Percentiles rank a stretch among this genome's conserved stretches.
phyloP scores from a whole-genome alignment of 148 eudicot genomes.

The Chenopodium berlandieri region DNA sequence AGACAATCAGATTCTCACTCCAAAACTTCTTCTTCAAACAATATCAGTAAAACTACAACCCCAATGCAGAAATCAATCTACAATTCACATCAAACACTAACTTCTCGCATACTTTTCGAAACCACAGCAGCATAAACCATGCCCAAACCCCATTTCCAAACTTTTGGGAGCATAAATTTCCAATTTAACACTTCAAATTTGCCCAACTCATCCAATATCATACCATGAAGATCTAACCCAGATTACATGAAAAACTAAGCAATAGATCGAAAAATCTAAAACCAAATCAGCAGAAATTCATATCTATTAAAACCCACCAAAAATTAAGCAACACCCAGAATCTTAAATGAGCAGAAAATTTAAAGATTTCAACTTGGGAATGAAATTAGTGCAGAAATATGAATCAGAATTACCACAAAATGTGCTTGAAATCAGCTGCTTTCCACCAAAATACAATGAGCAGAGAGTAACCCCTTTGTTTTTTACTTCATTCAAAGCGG shows the following conservation, averaged over 20 bases:
- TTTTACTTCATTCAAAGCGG: background rate
- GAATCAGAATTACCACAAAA: constrained; percentile 19
- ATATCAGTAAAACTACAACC: background rate
- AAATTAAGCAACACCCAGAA: constrained; percentile 26
- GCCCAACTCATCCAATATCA: constrained; percentile 11
- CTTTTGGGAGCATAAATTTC: constrained; percentile 11
- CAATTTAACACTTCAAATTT: background rate
- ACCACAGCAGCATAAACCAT: constrained; percentile 12
- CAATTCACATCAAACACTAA: constrained; percentile 11
- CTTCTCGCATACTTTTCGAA: background rate
- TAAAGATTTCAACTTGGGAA: constrained; percentile 13
- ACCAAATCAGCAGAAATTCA: background rate
- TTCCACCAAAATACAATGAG: background rate
- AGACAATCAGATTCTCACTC: constrained; percentile 8
- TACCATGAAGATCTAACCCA: constrained; percentile 24
- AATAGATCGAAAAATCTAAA: constrained; percentile 18
- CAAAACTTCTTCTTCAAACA: constrained; percentile 12
- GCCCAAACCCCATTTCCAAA: background rate
- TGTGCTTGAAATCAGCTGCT: constrained; percentile 19
- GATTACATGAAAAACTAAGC: background rate
- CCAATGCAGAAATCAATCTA: constrained; percentile 1
- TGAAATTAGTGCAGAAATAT: background rate
- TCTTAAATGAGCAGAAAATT: constrained; percentile 22
- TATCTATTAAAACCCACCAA: background rate
- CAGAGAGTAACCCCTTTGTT: background rate